Percentiles rank a stretch among this genome's conserved stretches.
Evolutionary conservation across 2,329 filamentous ascomycete species (phyloP).

Genomic region (Dendrostoma leiphaemia): DNA sequence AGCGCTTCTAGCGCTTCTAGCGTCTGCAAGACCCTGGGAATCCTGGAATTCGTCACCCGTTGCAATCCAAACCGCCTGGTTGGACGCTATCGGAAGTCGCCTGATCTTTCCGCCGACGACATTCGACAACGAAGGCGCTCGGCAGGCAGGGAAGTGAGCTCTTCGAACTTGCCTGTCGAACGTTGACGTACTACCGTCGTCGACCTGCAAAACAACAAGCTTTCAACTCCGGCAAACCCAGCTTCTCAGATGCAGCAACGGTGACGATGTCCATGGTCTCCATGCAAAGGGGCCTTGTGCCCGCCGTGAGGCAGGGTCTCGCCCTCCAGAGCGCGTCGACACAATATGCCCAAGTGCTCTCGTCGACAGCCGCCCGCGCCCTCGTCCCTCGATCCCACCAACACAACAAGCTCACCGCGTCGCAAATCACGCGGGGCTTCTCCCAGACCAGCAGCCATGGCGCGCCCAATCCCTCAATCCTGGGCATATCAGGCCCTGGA

Average conservation of each 20-base stretch:
- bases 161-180: no score
- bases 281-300: slow-evolving; percentile 17
- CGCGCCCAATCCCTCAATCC: slow-evolving; percentile 21
- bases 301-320: slow-evolving; percentile 11
- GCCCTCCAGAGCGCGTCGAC: slow-evolving; percentile 6
- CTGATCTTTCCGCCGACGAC: slow-evolving; percentile 2
- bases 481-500: slow-evolving; percentile 29
- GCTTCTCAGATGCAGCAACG: slow-evolving; percentile 18
- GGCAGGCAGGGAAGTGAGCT: slow-evolving; percentile 1
- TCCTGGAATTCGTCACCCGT: neutral
- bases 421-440: slow-evolving; percentile 11
- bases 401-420: slow-evolving; percentile 2
- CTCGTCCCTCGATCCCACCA: neutral
- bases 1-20: neutral
- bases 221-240: slow-evolving; percentile 2
- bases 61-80: slow-evolving; percentile 7
- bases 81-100: slow-evolving; percentile 1
- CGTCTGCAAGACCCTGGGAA: neutral
- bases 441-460: slow-evolving; percentile 19
- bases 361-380: slow-evolving; percentile 6
- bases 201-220: slow-evolving; percentile 2
- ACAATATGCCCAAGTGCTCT: slow-evolving; percentile 9
- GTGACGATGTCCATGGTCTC: slow-evolving; percentile 20
- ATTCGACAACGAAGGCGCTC: neutral
- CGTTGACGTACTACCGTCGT: no score